phyloP scores from a whole-genome alignment of 345 rosid genomes.

The Euclidium syriacum region DNA sequence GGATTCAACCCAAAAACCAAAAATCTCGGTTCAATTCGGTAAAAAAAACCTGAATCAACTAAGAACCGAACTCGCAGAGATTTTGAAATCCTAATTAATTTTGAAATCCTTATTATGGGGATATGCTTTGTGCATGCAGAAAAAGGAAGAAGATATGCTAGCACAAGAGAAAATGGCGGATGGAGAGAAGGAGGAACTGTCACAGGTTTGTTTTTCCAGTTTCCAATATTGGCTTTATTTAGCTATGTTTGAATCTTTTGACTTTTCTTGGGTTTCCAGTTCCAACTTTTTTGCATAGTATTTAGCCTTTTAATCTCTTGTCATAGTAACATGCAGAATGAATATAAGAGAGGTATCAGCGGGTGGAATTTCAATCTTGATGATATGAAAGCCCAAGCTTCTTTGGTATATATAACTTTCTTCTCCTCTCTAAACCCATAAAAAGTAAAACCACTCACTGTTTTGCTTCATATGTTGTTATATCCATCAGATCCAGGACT shows the following conservation, averaged over 20 bases:
- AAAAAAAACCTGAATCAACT: no score
- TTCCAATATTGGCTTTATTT: neutral
- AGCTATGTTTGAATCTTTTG: neutral
- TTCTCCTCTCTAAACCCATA: slow-evolving; percentile 5
- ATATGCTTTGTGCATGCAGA: slow-evolving; percentile 41
- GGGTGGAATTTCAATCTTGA: slow-evolving; percentile 98
- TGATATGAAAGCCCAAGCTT: slow-evolving; percentile 97
- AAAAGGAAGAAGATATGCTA: slow-evolving; percentile 98
- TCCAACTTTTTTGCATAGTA: slow-evolving; percentile 8
- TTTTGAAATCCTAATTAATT: no score
- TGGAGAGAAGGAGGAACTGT: slow-evolving; percentile 85
- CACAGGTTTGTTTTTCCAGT: slow-evolving; percentile 63
- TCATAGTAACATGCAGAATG: slow-evolving; percentile 59
- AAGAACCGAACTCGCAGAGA: no score
- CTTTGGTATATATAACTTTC: slow-evolving; percentile 65
- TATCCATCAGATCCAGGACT: slow-evolving; percentile 72
- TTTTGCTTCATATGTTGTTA: slow-evolving; percentile 11
- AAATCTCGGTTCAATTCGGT: no score
- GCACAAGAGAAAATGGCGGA: slow-evolving; percentile 99
- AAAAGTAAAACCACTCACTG: slow-evolving; percentile 6
- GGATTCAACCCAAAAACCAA: no score
- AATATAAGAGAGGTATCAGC: slow-evolving; percentile 95
- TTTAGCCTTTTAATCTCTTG: slow-evolving; percentile 23
- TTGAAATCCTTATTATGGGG: no score
- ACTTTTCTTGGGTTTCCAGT: neutral